These are phyloP conservation scores for Aspergillus oerlinghausenensis DNA, from an alignment of 2,329 filamentous ascomycete genomes.

Conservation along the genomic window DNA sequence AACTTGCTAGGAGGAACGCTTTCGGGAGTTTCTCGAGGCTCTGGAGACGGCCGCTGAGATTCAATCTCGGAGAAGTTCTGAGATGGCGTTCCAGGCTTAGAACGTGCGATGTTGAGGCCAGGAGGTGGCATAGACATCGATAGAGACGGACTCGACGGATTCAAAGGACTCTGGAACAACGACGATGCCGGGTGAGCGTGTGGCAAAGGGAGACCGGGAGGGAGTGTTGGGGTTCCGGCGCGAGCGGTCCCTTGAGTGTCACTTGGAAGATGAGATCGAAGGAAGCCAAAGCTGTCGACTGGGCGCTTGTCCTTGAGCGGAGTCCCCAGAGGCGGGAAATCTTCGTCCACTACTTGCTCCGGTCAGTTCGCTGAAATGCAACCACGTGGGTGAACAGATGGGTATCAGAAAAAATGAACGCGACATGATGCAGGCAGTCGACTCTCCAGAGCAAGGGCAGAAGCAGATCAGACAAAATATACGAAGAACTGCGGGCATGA, in stretches of 20 bases:
- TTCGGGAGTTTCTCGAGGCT: constrained; percentile 18
- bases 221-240: constrained; percentile 36
- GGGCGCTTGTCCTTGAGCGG: constrained; percentile 33
- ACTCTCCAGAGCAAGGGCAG: constrained; percentile 4
- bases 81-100: constrained; percentile 27
- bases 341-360: constrained; percentile 38
- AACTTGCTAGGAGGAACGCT: constrained; percentile 17
- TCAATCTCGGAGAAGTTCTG: constrained; percentile 19
- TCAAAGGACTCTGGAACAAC: constrained; percentile 28
- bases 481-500: constrained; percentile 23
- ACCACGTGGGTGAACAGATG: constrained; percentile 4
- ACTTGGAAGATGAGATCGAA: constrained; percentile 29
- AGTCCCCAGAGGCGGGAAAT: constrained; percentile 44
- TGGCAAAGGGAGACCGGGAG: constrained; percentile 40
- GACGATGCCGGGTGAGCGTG: constrained; percentile 36
- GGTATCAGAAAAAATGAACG: background rate
- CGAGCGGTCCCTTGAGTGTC: constrained; percentile 28
- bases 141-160: constrained; percentile 27
- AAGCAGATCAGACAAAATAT: constrained; percentile 21
- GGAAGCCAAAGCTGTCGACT: constrained; percentile 33
- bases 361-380: constrained; percentile 26
- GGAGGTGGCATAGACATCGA: constrained; percentile 26
- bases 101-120: constrained; percentile 21
- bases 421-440: background rate
- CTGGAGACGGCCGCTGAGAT: constrained; percentile 26